Evolutionary conservation across 768 basidiomycete species (phyloP).

Genomic region (Lentinula raphanica): DNA sequence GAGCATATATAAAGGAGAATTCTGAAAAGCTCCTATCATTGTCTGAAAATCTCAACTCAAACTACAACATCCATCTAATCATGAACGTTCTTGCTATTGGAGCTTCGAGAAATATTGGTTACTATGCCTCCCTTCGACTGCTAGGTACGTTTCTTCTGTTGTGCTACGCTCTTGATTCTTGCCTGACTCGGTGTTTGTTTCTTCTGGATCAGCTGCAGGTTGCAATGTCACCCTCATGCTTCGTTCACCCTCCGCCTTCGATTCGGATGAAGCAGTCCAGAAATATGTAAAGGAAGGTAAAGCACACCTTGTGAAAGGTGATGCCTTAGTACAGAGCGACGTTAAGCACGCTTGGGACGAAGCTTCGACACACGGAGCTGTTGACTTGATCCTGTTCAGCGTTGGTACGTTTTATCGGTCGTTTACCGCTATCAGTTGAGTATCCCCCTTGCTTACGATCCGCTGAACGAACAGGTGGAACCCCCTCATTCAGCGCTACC

Average conservation of each 20-base stretch:
- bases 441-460: background rate
- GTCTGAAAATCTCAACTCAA: background rate
- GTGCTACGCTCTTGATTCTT: background rate
- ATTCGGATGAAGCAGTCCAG: constrained; percentile 49
- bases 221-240: constrained; percentile 61
- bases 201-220: constrained; percentile 39
- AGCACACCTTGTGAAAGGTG: constrained; percentile 54
- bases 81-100: constrained; percentile 43
- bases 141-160: constrained; percentile 30
- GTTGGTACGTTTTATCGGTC: constrained; percentile 45
- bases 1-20: too few relatives aligned
- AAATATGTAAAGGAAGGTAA: constrained; percentile 42
- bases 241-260: constrained; percentile 47
- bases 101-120: constrained; percentile 55
- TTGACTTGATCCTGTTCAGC: constrained; percentile 57
- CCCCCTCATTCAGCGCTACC: constrained; percentile 35
- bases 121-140: constrained; percentile 41
- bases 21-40: constrained; percentile 11
- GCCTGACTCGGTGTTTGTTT: background rate
- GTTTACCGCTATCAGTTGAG: background rate
- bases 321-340: constrained; percentile 50
- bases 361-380: constrained; percentile 27
- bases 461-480: constrained; percentile 34
- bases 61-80: background rate
- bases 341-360: constrained; percentile 48